Percentiles rank a stretch among this genome's conserved stretches.
Evolutionary conservation across 2,329 filamentous ascomycete genomes (phyloP).

Genomic region (Calycina marina): DNA sequence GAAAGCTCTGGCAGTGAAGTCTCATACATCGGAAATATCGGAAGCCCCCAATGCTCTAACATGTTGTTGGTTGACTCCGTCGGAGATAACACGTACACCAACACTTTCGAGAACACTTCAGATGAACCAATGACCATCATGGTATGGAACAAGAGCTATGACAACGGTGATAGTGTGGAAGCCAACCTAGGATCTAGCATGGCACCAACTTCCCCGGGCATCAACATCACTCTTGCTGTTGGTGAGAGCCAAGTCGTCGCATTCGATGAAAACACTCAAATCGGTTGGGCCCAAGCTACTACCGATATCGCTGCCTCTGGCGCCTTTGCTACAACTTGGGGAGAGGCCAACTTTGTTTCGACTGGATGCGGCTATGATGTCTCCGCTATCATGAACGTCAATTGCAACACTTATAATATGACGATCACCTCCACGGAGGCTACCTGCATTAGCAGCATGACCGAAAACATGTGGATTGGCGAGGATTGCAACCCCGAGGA

Average conservation of each 20-base stretch:
- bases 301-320: slow-evolving; percentile 9
- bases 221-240: slow-evolving; percentile 15
- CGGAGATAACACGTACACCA: slow-evolving; percentile 14
- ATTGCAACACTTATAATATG: slow-evolving; percentile 20
- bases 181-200: slow-evolving; percentile 12
- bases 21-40: slow-evolving; percentile 14
- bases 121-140: slow-evolving; percentile 12
- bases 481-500: slow-evolving; percentile 4
- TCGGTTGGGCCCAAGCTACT: slow-evolving; percentile 13
- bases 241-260: slow-evolving; percentile 16
- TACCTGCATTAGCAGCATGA: slow-evolving; percentile 14
- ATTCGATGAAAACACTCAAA: slow-evolving; percentile 17
- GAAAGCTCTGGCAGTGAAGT: slow-evolving; percentile 3
- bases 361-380: slow-evolving; percentile 19
- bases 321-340: slow-evolving; percentile 16
- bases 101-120: slow-evolving; percentile 15
- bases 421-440: slow-evolving; percentile 16
- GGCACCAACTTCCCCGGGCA: slow-evolving; percentile 15
- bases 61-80: slow-evolving; percentile 15
- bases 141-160: slow-evolving; percentile 19
- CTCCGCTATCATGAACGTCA: slow-evolving; percentile 20
- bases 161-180: not conserved
- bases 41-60: slow-evolving; percentile 18
- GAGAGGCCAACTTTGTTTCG: slow-evolving; percentile 16
- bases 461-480: slow-evolving; percentile 20